Conservation (phyloP, 2,329 filamentous ascomycete genomes). For the Cladosporium sp. region DNA sequence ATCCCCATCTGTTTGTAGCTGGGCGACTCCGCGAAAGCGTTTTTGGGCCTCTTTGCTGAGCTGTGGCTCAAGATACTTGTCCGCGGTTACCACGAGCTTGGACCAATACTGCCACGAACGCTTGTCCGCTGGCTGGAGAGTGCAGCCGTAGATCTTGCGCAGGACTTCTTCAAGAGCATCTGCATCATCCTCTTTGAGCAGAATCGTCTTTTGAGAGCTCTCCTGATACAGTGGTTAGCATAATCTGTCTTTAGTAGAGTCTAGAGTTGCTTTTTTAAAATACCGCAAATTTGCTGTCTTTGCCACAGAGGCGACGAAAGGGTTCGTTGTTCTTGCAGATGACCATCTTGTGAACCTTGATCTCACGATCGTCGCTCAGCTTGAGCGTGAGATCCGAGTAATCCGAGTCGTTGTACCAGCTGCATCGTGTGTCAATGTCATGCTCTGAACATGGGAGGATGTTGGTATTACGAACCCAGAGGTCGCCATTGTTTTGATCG, state of each 20-base stretch:
- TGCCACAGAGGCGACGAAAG: slow-evolving; percentile 1
- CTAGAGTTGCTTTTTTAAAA: too few relatives aligned
- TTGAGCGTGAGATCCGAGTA: slow-evolving; percentile 6
- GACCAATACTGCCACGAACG: background rate
- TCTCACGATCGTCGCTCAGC: background rate
- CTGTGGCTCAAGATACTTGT: background rate
- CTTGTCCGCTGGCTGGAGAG: background rate
- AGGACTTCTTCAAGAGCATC: background rate
- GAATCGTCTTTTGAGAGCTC: background rate
- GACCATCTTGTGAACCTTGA: slow-evolving; percentile 2
- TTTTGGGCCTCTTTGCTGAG: background rate
- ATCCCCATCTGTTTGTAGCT: background rate
- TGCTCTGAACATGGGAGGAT: background rate
- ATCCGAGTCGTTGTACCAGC: slow-evolving; percentile 1
- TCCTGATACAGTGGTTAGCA: background rate
- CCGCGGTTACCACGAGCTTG: background rate
- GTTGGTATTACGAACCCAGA: too few relatives aligned
- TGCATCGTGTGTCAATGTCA: background rate
- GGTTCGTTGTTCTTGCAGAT: background rate
- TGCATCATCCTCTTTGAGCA: background rate
- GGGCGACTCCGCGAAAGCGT: background rate
- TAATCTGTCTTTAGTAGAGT: too few relatives aligned
- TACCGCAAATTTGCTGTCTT: background rate
- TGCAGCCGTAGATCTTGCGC: slow-evolving; percentile 1
- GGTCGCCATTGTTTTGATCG: too few relatives aligned